Conservation (phyloP, 129 eudicot genomes). For the Sambucus nigra region DNA sequence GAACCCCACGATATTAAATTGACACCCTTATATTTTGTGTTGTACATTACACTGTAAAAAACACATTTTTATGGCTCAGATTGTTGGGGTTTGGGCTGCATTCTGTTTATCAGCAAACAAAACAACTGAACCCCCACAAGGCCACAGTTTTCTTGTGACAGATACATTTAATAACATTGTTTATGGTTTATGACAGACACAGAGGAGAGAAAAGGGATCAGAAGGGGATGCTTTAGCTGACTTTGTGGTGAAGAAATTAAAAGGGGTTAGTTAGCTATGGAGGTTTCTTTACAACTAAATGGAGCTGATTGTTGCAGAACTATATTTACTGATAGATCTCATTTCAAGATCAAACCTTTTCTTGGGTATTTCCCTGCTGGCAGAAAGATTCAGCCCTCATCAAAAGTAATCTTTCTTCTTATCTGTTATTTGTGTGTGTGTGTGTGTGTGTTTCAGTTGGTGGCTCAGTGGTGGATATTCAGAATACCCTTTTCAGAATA, state of each 20-base stretch:
- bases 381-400: slow-evolving; percentile 22
- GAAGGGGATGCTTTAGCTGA: slow-evolving; percentile 6
- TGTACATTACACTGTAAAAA: no score
- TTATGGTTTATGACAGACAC: background rate
- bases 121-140: no score
- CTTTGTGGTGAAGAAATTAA: slow-evolving; percentile 11
- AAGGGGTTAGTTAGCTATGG: slow-evolving; percentile 38
- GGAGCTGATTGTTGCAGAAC: slow-evolving; percentile 35
- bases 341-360: slow-evolving; percentile 46
- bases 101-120: no score
- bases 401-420: slow-evolving; percentile 32
- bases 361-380: slow-evolving; percentile 34
- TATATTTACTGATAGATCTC: slow-evolving; percentile 21
- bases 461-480: background rate
- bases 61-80: no score
- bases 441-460: background rate
- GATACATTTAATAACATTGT: no score
- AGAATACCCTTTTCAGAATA: no score
- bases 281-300: slow-evolving; percentile 38
- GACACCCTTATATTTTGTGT: no score
- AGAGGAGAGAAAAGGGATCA: slow-evolving; percentile 9
- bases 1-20: no score
- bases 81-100: no score
- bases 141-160: no score
- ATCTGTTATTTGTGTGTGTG: background rate